Base-by-base conservation (phyloP, 306 rosid species). In the Luffa acutangula region DNA sequence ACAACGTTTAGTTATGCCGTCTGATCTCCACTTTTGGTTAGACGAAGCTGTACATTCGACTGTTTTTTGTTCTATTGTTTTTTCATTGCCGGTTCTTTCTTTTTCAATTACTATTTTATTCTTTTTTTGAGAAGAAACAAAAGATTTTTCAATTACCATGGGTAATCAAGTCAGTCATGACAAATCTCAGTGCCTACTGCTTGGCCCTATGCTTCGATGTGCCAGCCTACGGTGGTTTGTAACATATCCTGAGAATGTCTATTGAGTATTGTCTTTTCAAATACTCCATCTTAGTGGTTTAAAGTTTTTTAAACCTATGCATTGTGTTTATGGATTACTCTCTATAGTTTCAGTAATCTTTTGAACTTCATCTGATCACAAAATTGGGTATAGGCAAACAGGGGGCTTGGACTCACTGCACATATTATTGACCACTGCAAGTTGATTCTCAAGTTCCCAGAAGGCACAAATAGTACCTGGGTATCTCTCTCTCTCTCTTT, bases 391-490 rank as follows among this genome's bases (percentile, higher is more conserved):
- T 84, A 95, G 99, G 96, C 91, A 74, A 93, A 91, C 80, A 90
- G 96, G 84, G 99, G 99, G 81, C 91, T 95, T 75, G 99, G 99
- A 79, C 97, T 95, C 83, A 93, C 97, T 20, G 96, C 99, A 45
- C 87, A 91, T 58, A 78, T 90, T 41, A 78, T 87, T 39, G 99
- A 95, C 78, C 96, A 93, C 66, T 95, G 99, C 84, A 93, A 89
- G 14, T 75, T 95, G 87, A 58, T 89, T 45, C 93, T 95, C 74
- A 91, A 90, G 84, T 95, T 89, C 77, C 97, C 98, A 0, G 78
- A 91, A 79, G 97, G 92, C 82, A 95, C 98, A 69, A 95, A 92
- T 89, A 95, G 98, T 85, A 90, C 97, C 60, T 95, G 98, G 98
- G 98, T 94, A 78, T 60, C 89, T 84, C 78, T 75, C 76, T 83